These are phyloP conservation scores for Trichoderma simmonsii DNA, from an alignment of 2,329 filamentous ascomycete genomes.

Conservation along the genomic window DNA sequence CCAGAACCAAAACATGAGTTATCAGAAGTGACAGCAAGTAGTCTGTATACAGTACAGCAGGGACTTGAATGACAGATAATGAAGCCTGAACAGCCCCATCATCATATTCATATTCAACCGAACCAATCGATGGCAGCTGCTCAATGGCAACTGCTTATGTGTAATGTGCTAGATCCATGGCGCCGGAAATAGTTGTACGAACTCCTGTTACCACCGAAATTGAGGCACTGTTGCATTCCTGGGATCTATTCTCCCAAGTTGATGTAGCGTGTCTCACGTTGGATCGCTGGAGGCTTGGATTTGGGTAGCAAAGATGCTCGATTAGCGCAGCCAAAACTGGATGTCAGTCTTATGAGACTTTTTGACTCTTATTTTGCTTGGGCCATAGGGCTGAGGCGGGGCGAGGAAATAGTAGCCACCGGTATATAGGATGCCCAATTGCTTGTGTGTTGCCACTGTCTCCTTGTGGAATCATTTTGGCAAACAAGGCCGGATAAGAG, in stretches of 20 bases:
- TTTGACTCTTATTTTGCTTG: neutral
- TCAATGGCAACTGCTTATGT: neutral
- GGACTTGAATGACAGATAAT: neutral
- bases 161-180: neutral
- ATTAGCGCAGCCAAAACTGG: neutral
- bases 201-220: neutral
- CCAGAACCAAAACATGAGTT: neutral
- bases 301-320: neutral
- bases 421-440: neutral
- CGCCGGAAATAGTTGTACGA: neutral
- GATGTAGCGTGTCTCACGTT: conserved; percentile 4
- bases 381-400: neutral
- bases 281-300: neutral
- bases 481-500: neutral
- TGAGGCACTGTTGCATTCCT: neutral
- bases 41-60: neutral
- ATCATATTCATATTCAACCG: neutral
- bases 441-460: neutral
- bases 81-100: neutral
- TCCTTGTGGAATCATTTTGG: neutral
- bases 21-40: neutral
- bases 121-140: neutral
- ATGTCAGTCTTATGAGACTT: neutral
- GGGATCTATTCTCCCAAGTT: neutral
- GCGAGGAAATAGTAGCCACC: neutral